These are phyloP conservation scores for Trichoderma guizhouense DNA, from an alignment of 2,329 filamentous ascomycete genomes.

Conservation along the genomic window DNA sequence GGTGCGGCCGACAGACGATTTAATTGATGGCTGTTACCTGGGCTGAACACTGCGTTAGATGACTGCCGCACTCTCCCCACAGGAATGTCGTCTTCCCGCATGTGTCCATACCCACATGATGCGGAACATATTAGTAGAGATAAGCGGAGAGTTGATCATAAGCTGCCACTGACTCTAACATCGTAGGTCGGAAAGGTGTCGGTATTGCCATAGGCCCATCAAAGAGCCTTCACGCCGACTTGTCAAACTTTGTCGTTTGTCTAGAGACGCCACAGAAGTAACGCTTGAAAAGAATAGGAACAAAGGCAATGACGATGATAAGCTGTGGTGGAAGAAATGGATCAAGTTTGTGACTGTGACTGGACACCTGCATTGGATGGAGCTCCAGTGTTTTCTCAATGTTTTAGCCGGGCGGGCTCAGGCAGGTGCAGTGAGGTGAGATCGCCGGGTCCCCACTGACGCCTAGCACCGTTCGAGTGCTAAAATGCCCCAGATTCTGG, in stretches of 20 bases:
- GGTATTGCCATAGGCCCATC: not conserved
- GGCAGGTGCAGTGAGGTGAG: not conserved
- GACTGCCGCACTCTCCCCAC: not conserved
- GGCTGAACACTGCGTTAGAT: not conserved
- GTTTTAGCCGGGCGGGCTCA: not conserved
- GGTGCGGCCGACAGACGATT: not conserved
- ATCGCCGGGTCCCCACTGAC: not conserved
- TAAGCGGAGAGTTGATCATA: not conserved
- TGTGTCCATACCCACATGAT: not conserved
- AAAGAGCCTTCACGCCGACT: not conserved
- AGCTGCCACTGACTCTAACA: not conserved
- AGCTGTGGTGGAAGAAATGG: not conserved
- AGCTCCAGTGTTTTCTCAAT: not conserved
- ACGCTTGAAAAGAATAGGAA: not conserved
- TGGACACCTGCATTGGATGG: not conserved
- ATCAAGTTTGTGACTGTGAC: not conserved
- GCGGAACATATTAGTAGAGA: not conserved
- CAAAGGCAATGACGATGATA: not conserved
- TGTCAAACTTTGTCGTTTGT: not conserved
- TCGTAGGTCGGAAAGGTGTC: not conserved
- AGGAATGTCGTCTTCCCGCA: not conserved
- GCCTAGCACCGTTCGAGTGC: not conserved
- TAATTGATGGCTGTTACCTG: not conserved
- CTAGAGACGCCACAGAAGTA: not conserved
- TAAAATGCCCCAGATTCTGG: not conserved